Base-by-base conservation (phyloP, 1,284 basidiomycete species). In the Irpex sp. region DNA sequence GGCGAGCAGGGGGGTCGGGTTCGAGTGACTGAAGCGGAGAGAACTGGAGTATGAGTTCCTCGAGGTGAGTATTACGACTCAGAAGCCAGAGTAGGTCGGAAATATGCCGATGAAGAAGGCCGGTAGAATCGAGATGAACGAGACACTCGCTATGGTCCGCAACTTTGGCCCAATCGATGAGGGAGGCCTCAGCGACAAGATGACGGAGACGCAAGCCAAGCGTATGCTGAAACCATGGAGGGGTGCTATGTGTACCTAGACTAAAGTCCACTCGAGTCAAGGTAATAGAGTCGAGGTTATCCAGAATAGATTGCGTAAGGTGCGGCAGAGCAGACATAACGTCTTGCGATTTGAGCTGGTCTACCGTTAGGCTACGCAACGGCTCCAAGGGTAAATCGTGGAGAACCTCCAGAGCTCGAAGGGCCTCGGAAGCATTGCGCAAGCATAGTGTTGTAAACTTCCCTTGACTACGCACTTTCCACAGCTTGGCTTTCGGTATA, bases 401-500 rank as follows among this genome's bases (percentile, higher is more conserved):
- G 60, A 70, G 61, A 71, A 70, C 39, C 65, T 65, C 37, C 67
- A 65, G 43, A 66, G 66, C 68, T 46, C 60, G 65, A 35, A 65
- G 56, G 3, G 46, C 57, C 9, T 60, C 61, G 26, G 57, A 60
- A 46, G 70, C 56, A 0, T 56, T 50, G 5, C 72, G 76, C 13
- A 90, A 67, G 15, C 66, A 66, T 4, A 89, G 72, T 15, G 79
- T 73, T 33, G 66, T 70, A 39, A 92, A 79, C n/a, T 73, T 73
- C 3, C 81, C 81, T 51, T 75, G 74, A 9, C 87, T 83, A 26
- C 83, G 82, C 57, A 79, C 72, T 43, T 81, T 72, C 89, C 89
- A 92, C 19, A 79, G 61, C 53, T 77, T 77, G 11, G 79, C 76
- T 68, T 90, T 91, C 58, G 73, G 75, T 1, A 71, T 69, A 0